Base-by-base conservation (phyloP, 2,329 filamentous ascomycete genomes). In the Stylonectria norvegica region DNA sequence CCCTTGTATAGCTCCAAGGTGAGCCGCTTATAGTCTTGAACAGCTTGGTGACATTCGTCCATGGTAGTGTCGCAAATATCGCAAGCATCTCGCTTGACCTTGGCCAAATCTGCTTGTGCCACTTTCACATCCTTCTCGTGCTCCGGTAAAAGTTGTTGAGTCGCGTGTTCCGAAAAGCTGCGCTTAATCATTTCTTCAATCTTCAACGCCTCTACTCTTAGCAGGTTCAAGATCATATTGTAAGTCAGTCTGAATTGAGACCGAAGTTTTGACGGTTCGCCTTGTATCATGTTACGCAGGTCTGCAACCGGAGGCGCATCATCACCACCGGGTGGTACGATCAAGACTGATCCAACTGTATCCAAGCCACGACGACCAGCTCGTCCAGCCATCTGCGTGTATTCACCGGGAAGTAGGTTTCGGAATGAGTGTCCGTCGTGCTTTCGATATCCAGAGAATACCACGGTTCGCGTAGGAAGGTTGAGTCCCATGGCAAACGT, bases 171-270 rank as follows among this genome's bases (percentile, higher is more conserved):
- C 37, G 91, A 96, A 72, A 98, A 98, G 63, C 90, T 96, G 51
- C 93, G 85, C 75, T 98, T 98, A 72, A 98, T 98, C 93, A 98
- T 98, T 67, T 98, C 93, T 63, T 98, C 93, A 54, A 98, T 97
- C 70, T 96, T 97, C 50, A 98, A 69, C 3, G 93, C 93, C 64
- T 98, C 93, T 2, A 98, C 93, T 23, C 93, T 85, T 34, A 98
- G 73, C 20, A 98, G 73, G 59, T 97, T 98, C 20, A 98, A 72
- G 45, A 98, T 98, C 93, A 98, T 98, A 67, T 97, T 98, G 72
- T 98, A 98, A 0, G 94, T 98, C 34, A 98, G 73, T 45, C 93
- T 81, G 73, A 98, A 98, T 60, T 98, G 93, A 5, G 91, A 97
- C 33, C 89, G 81, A 34, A 98, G 76, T 67, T 97, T 97, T 18